Evolutionary conservation across 2,329 filamentous ascomycete species (phyloP).

Genomic region (Zasmidium angulare): DNA sequence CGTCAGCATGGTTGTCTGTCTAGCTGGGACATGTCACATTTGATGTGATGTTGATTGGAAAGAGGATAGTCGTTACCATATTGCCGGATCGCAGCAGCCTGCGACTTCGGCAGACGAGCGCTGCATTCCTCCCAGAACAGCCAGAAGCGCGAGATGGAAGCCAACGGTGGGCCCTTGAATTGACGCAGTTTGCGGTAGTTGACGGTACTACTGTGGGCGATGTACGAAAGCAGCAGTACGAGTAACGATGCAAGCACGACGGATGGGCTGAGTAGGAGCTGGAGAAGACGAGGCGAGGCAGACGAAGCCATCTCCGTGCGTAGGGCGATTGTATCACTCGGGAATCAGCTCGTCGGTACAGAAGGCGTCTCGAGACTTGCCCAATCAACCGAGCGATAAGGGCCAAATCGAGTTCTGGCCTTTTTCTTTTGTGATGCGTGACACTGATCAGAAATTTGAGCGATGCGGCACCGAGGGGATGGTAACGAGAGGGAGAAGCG

Average conservation of each 20-base stretch:
- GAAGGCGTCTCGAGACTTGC: background rate
- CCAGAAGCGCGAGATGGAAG: conserved; percentile 26
- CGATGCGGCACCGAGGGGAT: background rate
- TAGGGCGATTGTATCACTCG: background rate
- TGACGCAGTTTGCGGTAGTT: conserved; percentile 28
- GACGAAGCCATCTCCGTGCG: background rate
- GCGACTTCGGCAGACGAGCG: conserved; percentile 20
- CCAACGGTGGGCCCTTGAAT: conserved; percentile 30
- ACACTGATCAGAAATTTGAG: background rate
- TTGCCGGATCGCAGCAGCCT: conserved; percentile 25
- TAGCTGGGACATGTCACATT: conserved; percentile 1
- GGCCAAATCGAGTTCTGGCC: too few relatives aligned
- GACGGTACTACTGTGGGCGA: conserved; percentile 20
- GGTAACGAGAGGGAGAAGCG: background rate
- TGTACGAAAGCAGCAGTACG: conserved; percentile 18
- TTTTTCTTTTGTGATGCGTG: background rate
- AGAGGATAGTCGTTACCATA: conserved; percentile 21
- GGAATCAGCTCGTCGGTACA: background rate
- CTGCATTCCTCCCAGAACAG: conserved; percentile 29
- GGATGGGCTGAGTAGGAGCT: background rate
- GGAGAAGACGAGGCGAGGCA: background rate
- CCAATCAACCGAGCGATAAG: background rate
- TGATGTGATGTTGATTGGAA: too few relatives aligned
- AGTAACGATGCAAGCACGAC: background rate
- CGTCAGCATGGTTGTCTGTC: conserved; percentile 4